Evolutionary conservation across 805 yeast genomes (phyloP).

Genomic region (Candida germanica): DNA sequence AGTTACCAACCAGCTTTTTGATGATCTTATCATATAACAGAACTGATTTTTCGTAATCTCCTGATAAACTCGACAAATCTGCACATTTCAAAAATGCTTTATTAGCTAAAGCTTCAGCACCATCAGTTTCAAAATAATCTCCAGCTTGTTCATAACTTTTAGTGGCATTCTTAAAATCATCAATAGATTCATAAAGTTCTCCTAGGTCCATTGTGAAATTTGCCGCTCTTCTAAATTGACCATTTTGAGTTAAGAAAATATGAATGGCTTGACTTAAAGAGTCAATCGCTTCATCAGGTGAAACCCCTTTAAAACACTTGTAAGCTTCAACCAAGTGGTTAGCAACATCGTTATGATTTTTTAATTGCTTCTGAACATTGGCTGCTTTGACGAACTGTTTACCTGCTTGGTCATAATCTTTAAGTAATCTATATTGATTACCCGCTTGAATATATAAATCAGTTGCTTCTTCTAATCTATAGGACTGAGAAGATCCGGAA

Average conservation of each 20-base stretch:
- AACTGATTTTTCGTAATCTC: constrained; percentile 73
- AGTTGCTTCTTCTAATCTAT: constrained; percentile 84
- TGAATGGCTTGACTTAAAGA: constrained; percentile 75
- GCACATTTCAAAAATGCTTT: constrained; percentile 89
- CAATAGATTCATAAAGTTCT: constrained; percentile 72
- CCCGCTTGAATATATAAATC: constrained; percentile 92
- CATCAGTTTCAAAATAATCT: constrained; percentile 92
- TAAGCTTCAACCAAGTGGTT: constrained; percentile 86
- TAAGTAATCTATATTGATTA: constrained; percentile 76
- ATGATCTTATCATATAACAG: constrained; percentile 77
- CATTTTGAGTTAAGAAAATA: constrained; percentile 75
- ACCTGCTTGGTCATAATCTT: constrained; percentile 75
- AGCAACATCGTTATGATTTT: constrained; percentile 85
- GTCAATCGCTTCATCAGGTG: constrained; percentile 74
- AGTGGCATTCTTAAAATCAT: constrained; percentile 66
- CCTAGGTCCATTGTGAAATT: constrained; percentile 90
- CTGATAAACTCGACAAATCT: constrained; percentile 69
- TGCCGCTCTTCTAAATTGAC: constrained; percentile 96
- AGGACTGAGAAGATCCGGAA: constrained; percentile 60
- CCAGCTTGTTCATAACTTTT: constrained; percentile 88
- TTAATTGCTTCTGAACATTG: constrained; percentile 67
- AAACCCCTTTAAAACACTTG: constrained; percentile 74
- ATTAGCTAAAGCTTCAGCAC: constrained; percentile 85
- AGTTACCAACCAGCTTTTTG: constrained; percentile 68
- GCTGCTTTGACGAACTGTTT: constrained; percentile 84